phyloP scores from a whole-genome alignment of 2,329 filamentous ascomycete genomes.

The Plenodomus lindquistii region DNA sequence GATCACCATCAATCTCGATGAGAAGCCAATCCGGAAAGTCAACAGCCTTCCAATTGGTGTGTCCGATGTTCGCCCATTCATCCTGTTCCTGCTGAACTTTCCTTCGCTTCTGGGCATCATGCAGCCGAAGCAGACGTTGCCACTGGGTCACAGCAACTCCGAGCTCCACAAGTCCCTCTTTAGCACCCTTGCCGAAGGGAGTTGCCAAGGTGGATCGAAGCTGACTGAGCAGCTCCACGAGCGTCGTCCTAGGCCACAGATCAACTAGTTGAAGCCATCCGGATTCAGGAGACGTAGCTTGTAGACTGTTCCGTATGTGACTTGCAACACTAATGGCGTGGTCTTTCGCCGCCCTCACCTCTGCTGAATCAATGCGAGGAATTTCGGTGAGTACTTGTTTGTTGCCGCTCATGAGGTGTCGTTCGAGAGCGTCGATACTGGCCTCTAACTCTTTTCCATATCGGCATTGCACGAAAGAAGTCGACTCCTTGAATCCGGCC shows the following conservation, averaged over 20 bases:
- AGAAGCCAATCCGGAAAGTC: conserved; percentile 66
- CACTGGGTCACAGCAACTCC: conserved; percentile 50
- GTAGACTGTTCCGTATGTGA: conserved; percentile 9
- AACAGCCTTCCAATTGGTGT: conserved; percentile 60
- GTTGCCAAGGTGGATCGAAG: conserved; percentile 45
- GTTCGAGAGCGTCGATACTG: conserved; percentile 41
- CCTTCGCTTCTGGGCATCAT: conserved; percentile 30
- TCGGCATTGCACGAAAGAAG: conserved; percentile 38
- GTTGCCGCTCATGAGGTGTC: conserved; percentile 1
- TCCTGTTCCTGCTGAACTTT: conserved; percentile 39
- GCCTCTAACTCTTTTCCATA: conserved; percentile 46
- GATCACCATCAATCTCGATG: conserved; percentile 66
- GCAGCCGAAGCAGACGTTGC: conserved; percentile 53
- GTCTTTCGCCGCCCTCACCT: conserved; percentile 19
- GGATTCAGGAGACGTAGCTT: conserved; percentile 26
- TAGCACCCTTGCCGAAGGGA: conserved; percentile 43
- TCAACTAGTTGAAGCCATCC: conserved; percentile 50
- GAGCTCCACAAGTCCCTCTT: conserved; percentile 48
- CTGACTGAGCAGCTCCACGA: conserved; percentile 52
- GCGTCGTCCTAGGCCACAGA: conserved; percentile 54
- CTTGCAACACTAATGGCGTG: conserved; percentile 12
- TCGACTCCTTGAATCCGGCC: conserved; percentile 21
- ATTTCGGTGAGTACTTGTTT: neutral
- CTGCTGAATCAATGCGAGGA: conserved; percentile 1
- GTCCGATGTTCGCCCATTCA: conserved; percentile 55